Evolutionary conservation across 768 basidiomycete genomes (phyloP).

Genomic region (Paxillus rubicundulus): DNA sequence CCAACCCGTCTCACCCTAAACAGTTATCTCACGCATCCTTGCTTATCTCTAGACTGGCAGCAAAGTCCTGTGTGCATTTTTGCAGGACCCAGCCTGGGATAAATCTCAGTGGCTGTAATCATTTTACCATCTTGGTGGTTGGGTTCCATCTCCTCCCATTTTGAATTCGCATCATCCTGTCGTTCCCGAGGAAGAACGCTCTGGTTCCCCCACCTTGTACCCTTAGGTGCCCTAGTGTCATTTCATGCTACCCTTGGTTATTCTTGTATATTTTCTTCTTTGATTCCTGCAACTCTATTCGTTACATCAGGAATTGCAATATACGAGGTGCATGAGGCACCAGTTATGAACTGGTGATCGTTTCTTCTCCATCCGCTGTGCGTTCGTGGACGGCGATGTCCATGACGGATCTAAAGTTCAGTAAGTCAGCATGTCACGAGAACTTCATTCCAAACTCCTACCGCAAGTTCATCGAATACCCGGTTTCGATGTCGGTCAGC

Average conservation of each 20-base stretch:
- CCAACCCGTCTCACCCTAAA: neutral
- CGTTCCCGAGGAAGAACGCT: slow-evolving; percentile 8
- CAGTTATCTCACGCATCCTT: slow-evolving; percentile 6
- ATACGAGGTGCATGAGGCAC: slow-evolving; percentile 12
- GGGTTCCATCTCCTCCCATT: neutral
- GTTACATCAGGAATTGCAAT: slow-evolving; percentile 3
- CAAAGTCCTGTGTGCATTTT: slow-evolving; percentile 92
- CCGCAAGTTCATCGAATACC: slow-evolving; percentile 72
- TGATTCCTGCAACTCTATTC: slow-evolving; percentile 13
- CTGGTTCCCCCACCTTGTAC: slow-evolving; percentile 17
- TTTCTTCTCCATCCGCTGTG: neutral
- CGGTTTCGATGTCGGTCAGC: slow-evolving; percentile 72
- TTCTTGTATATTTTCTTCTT: slow-evolving; percentile 24
- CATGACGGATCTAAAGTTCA: slow-evolving; percentile 58
- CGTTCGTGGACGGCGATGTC: slow-evolving; percentile 71
- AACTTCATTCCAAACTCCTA: slow-evolving; percentile 27
- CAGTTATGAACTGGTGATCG: slow-evolving; percentile 9
- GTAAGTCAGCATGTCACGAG: slow-evolving; percentile 3
- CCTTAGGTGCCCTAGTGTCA: slow-evolving; percentile 14
- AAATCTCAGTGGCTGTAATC: slow-evolving; percentile 70
- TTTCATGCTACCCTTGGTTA: slow-evolving; percentile 6
- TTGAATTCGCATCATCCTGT: slow-evolving; percentile 1
- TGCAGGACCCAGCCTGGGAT: slow-evolving; percentile 94
- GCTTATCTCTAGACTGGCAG: slow-evolving; percentile 70
- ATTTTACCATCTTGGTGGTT: neutral